A percentile compares a stretch with the other conserved stretches of the same genome.
Evolutionary conservation across 495 filamentous ascomycete genomes (phyloP).

Genomic region (Amorphotheca resinae): DNA sequence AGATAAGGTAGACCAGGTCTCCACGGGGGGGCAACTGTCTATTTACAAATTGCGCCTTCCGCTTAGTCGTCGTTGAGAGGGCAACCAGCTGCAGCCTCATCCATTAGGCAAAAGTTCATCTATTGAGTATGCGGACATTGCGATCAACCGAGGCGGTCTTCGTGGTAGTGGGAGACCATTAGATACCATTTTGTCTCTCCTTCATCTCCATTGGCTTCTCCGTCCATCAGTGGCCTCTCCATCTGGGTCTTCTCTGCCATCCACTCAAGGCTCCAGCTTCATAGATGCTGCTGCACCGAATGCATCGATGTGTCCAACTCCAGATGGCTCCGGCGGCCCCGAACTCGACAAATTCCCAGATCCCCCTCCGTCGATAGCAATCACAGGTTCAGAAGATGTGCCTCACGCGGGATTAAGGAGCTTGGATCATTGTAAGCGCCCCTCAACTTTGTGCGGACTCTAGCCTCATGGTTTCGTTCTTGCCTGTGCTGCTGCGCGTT

Average conservation of each 20-base stretch:
- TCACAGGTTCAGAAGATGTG: constrained; percentile 23
- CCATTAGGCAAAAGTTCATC: too few species aligned
- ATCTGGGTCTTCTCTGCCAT: neutral
- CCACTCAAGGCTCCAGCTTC: neutral
- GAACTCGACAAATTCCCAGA: constrained; percentile 21
- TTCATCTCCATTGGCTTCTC: neutral
- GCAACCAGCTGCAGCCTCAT: neutral
- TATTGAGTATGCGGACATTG: too few species aligned
- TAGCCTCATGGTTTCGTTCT: neutral
- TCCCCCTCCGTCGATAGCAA: constrained; percentile 18
- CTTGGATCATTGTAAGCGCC: constrained; percentile 58
- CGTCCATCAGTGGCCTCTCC: neutral
- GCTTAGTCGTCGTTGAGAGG: neutral
- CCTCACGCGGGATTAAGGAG: constrained; percentile 64
- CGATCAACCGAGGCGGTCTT: neutral
- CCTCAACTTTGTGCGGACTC: constrained; percentile 3
- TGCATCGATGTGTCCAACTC: constrained; percentile 20
- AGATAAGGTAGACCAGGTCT: too few species aligned
- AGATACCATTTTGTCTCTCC: neutral
- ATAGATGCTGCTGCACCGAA: constrained; percentile 16
- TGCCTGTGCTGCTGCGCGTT: neutral
- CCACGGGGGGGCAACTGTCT: neutral
- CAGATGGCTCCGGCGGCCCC: constrained; percentile 18
- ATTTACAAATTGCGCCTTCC: neutral
- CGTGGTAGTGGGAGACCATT: neutral